Evolutionary conservation across 2,329 filamentous ascomycete genomes (phyloP), one percentile per base, ranked within the genome.

Genomic region (Xylariaceae sp.): DNA sequence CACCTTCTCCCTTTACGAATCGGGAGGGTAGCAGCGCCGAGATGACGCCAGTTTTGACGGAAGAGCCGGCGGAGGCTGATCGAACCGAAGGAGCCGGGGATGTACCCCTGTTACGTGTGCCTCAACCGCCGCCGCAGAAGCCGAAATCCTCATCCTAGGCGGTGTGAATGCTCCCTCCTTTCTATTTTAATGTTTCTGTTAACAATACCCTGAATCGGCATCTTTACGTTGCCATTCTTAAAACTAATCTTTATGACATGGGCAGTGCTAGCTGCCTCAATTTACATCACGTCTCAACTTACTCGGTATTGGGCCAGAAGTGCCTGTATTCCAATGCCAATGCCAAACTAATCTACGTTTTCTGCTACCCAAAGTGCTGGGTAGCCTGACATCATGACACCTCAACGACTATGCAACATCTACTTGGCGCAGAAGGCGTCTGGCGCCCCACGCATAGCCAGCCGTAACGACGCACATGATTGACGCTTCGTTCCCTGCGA

Each of bases 11-110:
- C 13, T 64, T 72, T 30, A 67, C 66, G 2, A 67, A 62, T 17
- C 64, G 68, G 10, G 70, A 73, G n/a, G 67, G 69, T 42, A 68
- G 63, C 55, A 67, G 65, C 51, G 37, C 68, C 58, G 55, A 68
- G 55, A 55, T 63, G 63, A 42, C 58, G 1, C 65, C 65, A 3
- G 66, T 66, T 10, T 62, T 74, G n/a, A 73, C 72, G 10, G 74
- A 75, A 39, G 74, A 76, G 63, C 72, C 74, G 0, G 64, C 71
- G 60, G 68, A 72, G 53, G 72, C 75, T 1, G 65, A 66, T 13
- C 69, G 70, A 44, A 59, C 66, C 23, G 59, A 59, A n/a, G 51
- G 63, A 11, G 53, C 62, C 6, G 63, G 61, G 18, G 65, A 68
- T 45, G 71, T 73, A 2, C 72, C 72, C 11, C 65, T 61, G 15